A percentile compares a stretch with the other conserved stretches of the same genome.
Evolutionary conservation across 192 early-diverging fungal genomes (phyloP).

Genomic region (Chytriomyces confervae): DNA sequence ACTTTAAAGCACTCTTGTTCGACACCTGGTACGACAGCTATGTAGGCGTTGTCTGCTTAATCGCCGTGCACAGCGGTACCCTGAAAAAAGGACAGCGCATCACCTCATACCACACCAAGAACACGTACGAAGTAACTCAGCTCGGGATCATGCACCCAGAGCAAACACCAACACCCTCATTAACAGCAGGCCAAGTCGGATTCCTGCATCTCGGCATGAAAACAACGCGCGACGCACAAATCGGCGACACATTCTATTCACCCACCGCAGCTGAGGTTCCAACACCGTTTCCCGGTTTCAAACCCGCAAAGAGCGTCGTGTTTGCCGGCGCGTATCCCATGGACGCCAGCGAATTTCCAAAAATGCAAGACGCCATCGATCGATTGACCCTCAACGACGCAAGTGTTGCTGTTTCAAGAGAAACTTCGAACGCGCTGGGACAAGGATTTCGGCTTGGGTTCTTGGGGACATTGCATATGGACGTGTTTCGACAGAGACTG

Average conservation of each 20-base stretch:
- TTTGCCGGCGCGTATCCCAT: conserved; percentile 95
- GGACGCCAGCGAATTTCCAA: conserved; percentile 85
- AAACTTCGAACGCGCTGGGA: conserved; percentile 74
- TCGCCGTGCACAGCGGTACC: conserved; percentile 86
- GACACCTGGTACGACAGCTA: conserved; percentile 99
- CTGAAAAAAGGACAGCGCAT: conserved; percentile 79
- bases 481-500: conserved; percentile 93
- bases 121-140: conserved; percentile 86
- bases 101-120: conserved; percentile 75
- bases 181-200: conserved; percentile 74
- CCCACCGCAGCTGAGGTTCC: conserved; percentile 22
- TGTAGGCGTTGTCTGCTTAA: conserved; percentile 93
- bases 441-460: conserved; percentile 98
- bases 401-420: conserved; percentile 83
- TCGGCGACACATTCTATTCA: conserved; percentile 94
- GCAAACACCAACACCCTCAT: conserved; percentile 55
- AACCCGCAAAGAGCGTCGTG: conserved; percentile 94
- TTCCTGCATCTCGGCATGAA: conserved; percentile 94
- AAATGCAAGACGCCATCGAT: conserved; percentile 88
- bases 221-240: conserved; percentile 85
- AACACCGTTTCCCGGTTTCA: conserved; percentile 73
- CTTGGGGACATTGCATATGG: conserved; percentile 96
- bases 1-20: conserved; percentile 88
- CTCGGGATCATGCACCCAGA: conserved; percentile 97
- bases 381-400: conserved; percentile 96